These are phyloP conservation scores for Melampsora larici-populina DNA, from an alignment of 1,284 basidiomycete genomes.

Conservation along the genomic window DNA sequence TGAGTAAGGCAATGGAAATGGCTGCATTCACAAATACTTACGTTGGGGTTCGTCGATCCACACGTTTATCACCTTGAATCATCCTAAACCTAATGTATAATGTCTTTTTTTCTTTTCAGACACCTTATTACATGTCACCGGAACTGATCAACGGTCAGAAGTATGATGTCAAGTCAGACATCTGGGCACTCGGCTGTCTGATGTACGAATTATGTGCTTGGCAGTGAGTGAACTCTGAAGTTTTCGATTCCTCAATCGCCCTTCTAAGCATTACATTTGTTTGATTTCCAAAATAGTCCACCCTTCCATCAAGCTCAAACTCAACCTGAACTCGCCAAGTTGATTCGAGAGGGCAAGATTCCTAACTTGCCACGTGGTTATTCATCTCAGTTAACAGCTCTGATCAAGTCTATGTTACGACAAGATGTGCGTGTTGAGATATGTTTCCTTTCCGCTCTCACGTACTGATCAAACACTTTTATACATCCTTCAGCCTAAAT, in stretches of 20 bases:
- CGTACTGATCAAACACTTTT: background rate
- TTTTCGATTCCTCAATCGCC: background rate
- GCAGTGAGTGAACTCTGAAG: constrained; percentile 56
- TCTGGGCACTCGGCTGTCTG: constrained; percentile 94
- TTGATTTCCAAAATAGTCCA: constrained; percentile 56
- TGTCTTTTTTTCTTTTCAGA: constrained; percentile 58
- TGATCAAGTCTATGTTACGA: constrained; percentile 81
- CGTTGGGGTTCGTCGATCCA: constrained; percentile 72
- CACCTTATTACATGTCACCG: constrained; percentile 98
- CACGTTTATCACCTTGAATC: background rate
- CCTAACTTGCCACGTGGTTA: constrained; percentile 79
- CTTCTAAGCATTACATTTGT: background rate
- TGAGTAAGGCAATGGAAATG: constrained; percentile 83
- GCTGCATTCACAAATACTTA: constrained; percentile 90
- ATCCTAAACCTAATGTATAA: background rate
- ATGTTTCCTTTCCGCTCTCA: background rate
- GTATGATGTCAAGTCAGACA: constrained; percentile 95
- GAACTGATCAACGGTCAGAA: constrained; percentile 92
- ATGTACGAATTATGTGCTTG: constrained; percentile 92
- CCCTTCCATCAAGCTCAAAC: constrained; percentile 88
- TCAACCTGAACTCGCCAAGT: constrained; percentile 74
- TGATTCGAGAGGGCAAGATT: constrained; percentile 78
- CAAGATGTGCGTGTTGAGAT: constrained; percentile 64
- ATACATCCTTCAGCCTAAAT: constrained; percentile 47
- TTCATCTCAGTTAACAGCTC: constrained; percentile 66